Evolutionary conservation across 2,329 filamentous ascomycete species (phyloP).

Genomic region (Aspergillus melleus): DNA sequence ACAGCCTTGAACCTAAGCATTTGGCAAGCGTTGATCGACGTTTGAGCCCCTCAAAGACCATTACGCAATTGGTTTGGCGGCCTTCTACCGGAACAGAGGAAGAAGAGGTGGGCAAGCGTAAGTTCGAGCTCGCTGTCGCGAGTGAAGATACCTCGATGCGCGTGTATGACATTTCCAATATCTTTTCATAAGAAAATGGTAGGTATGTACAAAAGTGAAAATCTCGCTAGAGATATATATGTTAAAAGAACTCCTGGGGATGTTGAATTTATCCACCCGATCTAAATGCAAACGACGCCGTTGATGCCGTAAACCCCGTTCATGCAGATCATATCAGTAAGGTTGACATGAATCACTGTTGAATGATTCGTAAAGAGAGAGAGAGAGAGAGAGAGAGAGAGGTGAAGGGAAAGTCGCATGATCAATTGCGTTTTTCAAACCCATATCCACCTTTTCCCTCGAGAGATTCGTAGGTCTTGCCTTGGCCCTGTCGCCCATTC

Average conservation of each 20-base stretch:
- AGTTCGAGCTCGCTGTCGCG: constrained; percentile 43
- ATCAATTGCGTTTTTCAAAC: constrained; percentile 46
- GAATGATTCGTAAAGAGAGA: constrained; percentile 18
- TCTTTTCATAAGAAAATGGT: constrained; percentile 23
- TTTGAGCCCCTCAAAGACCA: constrained; percentile 61
- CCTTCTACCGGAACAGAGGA: constrained; percentile 39
- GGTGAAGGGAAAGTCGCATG: neutral
- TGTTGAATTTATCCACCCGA: constrained; percentile 30
- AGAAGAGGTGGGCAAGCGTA: constrained; percentile 10
- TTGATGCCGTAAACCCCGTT: constrained; percentile 20
- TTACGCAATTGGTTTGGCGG: constrained; percentile 70
- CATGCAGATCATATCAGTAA: constrained; percentile 19
- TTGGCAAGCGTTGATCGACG: constrained; percentile 33
- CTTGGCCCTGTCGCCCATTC: constrained; percentile 56
- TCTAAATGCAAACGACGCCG: constrained; percentile 15
- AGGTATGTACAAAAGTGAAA: constrained; percentile 16
- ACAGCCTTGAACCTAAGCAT: constrained; percentile 30
- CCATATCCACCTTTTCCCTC: constrained; percentile 67
- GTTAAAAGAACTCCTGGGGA: constrained; percentile 24
- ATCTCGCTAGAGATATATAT: constrained; percentile 8
- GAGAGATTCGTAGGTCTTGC: constrained; percentile 52
- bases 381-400: constrained; percentile 1
- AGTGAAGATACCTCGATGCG: constrained; percentile 48
- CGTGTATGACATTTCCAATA: constrained; percentile 38
- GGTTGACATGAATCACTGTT: constrained; percentile 29